Conservation (phyloP, 2,329 filamentous ascomycete species). For the Ustulina deusta region DNA sequence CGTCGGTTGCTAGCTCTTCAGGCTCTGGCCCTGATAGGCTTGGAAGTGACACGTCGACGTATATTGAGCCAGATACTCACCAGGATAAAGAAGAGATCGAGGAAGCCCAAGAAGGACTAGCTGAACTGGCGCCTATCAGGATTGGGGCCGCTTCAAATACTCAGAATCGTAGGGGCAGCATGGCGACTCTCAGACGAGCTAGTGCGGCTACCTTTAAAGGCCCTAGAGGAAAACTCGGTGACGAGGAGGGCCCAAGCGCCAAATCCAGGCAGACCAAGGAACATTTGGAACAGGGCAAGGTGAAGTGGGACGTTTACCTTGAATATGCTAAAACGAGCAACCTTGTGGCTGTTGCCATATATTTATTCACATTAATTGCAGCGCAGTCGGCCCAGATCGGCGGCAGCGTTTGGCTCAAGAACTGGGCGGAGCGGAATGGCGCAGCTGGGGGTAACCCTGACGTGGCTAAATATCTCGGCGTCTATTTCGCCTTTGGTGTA, state of each 20-base stretch:
- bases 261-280: slow-evolving; percentile 91
- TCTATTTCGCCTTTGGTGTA: slow-evolving; percentile 95
- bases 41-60: slow-evolving; percentile 68
- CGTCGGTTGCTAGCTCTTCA: slow-evolving; percentile 50
- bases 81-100: slow-evolving; percentile 76
- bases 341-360: slow-evolving; percentile 82
- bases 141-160: slow-evolving; percentile 59
- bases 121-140: slow-evolving; percentile 82
- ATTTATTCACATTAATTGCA: slow-evolving; percentile 79
- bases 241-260: slow-evolving; percentile 81
- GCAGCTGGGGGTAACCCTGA: slow-evolving; percentile 74
- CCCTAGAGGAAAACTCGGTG: slow-evolving; percentile 82
- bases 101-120: slow-evolving; percentile 80
- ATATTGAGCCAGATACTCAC: slow-evolving; percentile 63
- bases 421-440: slow-evolving; percentile 87
- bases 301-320: slow-evolving; percentile 94
- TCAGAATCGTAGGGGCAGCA: slow-evolving; percentile 75
- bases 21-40: slow-evolving; percentile 58
- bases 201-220: slow-evolving; percentile 92
- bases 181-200: slow-evolving; percentile 85
- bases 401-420: slow-evolving; percentile 91
- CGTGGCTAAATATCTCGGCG: slow-evolving; percentile 89
- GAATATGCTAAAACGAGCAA: slow-evolving; percentile 98
- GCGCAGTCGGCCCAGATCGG: slow-evolving; percentile 86
- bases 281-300: slow-evolving; percentile 91